Conservation (phyloP, 257 asterid genomes). For the Scutellaria barbata region DNA sequence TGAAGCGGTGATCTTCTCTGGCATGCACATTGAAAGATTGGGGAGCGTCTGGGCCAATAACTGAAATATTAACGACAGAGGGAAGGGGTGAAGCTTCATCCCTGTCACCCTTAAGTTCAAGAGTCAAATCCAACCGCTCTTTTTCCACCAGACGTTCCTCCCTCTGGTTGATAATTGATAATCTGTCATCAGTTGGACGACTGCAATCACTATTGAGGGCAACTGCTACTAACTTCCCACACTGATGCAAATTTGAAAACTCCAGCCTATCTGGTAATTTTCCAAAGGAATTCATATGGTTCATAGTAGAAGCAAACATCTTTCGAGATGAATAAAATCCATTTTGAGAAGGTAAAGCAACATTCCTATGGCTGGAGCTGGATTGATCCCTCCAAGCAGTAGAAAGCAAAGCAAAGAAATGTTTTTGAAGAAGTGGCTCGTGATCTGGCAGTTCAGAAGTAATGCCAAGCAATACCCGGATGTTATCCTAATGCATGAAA, state of each 20-base stretch:
- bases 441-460: constrained; percentile 72
- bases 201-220: constrained; percentile 52
- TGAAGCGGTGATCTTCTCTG: constrained; percentile 47
- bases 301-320: constrained; percentile 34
- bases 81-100: constrained; percentile 55
- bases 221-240: constrained; percentile 75
- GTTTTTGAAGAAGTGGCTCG: constrained; percentile 81
- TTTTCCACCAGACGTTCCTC: constrained; percentile 46
- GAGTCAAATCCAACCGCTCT: constrained; percentile 69
- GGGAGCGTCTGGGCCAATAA: constrained; percentile 56
- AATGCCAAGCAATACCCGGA: constrained; percentile 69
- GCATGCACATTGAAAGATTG: constrained; percentile 40
- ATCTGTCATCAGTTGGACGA: constrained; percentile 40
- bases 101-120: constrained; percentile 54
- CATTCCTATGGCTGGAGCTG: constrained; percentile 39
- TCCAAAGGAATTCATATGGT: constrained; percentile 36
- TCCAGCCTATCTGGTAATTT: constrained; percentile 48
- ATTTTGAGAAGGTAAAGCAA: constrained; percentile 42
- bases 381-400: constrained; percentile 66
- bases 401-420: constrained; percentile 77
- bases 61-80: constrained; percentile 51
- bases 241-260: constrained; percentile 62
- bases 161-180: constrained; percentile 40
- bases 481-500: constrained; percentile 68
- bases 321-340: constrained; percentile 55